phyloP scores from a whole-genome alignment of 1,139 yeast species.

The Diutina ranongensis region DNA sequence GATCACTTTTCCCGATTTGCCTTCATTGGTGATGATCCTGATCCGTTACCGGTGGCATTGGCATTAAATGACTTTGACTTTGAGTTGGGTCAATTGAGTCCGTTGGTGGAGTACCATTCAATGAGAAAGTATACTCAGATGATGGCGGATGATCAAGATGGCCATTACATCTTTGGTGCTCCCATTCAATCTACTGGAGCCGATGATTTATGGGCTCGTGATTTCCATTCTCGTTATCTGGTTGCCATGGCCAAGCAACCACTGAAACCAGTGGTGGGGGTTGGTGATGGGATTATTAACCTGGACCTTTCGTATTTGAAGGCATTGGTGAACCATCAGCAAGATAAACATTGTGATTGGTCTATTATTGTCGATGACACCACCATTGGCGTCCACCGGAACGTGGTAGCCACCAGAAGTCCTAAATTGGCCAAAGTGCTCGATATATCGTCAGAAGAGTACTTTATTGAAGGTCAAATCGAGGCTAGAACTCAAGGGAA shows the following conservation, averaged over 20 bases:
- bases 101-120: conserved; percentile 15
- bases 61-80: conserved; percentile 28
- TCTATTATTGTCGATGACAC: not conserved
- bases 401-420: not conserved
- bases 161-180: not conserved
- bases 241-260: not conserved
- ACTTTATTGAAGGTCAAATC: not conserved
- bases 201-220: not conserved
- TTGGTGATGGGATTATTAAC: not conserved
- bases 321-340: not conserved
- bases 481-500: not conserved
- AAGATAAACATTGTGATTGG: not conserved
- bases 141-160: conserved; percentile 11
- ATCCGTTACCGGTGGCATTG: conserved; percentile 38
- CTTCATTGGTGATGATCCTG: conserved; percentile 54
- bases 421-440: not conserved
- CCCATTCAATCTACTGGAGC: not conserved
- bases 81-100: conserved; percentile 43
- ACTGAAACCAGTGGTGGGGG: not conserved
- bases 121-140: conserved; percentile 27
- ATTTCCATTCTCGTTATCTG: not conserved
- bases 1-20: conserved; percentile 58
- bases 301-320: not conserved
- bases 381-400: not conserved
- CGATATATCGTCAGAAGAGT: not conserved